Evolutionary conservation across 2,329 filamentous ascomycete genomes (phyloP).

Genomic region (Fusarium veterinarium): DNA sequence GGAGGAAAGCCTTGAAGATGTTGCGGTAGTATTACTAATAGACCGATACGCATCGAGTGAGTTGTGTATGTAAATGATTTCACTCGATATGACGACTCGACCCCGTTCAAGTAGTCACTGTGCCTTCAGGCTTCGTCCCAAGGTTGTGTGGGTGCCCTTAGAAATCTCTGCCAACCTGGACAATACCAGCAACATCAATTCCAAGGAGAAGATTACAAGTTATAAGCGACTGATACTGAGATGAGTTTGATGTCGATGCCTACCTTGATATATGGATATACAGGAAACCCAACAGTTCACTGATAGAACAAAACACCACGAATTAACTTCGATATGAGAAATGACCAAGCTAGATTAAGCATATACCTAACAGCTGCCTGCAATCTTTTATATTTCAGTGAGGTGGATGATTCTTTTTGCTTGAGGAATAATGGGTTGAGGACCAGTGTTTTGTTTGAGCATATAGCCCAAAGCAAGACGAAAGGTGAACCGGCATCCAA

Average conservation of each 20-base stretch:
- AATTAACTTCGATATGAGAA: neutral
- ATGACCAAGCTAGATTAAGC: neutral
- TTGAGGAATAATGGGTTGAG: neutral
- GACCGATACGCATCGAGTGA: neutral
- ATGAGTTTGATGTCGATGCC: neutral
- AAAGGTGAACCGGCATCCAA: neutral
- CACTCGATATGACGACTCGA: neutral
- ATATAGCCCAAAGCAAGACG: neutral
- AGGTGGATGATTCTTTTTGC: neutral
- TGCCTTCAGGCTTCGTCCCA: neutral
- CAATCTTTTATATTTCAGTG: neutral
- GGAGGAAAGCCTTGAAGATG: neutral
- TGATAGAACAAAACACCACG: neutral
- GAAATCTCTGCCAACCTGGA: neutral
- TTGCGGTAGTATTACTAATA: neutral
- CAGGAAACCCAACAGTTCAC: neutral
- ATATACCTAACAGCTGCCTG: neutral
- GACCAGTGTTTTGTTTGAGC: neutral
- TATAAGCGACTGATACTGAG: neutral
- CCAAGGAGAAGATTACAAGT: neutral
- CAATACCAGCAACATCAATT: neutral
- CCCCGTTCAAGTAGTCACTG: neutral
- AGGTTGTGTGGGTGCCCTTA: neutral
- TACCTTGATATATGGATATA: neutral
- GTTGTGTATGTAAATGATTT: neutral